Conservation (phyloP, 208 protist genomes). For the Leishmania guyanensis region DNA sequence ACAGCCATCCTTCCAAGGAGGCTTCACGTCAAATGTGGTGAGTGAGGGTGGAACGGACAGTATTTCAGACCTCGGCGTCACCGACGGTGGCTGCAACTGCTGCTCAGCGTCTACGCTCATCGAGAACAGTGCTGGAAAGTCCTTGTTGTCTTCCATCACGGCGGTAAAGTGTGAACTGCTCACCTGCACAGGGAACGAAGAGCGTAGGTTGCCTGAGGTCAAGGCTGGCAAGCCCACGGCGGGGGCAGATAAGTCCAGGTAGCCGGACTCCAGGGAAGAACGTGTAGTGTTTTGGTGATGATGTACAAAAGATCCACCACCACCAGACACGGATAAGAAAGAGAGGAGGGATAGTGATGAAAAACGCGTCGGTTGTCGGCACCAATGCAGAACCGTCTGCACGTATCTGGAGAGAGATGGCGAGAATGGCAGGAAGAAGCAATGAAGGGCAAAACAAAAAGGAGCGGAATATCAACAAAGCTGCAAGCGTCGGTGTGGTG, state of each 20-base stretch:
- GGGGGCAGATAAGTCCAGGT: constrained; percentile 9
- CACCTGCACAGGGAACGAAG: constrained; percentile 9
- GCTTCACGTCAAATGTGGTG: constrained; percentile 14
- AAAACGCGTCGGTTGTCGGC: neutral
- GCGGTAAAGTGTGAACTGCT: constrained; percentile 4
- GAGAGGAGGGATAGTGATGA: neutral
- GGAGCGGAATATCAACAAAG: neutral
- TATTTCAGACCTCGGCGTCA: neutral
- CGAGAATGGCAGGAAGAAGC: neutral
- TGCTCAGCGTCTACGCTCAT: neutral
- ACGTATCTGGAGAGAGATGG: neutral
- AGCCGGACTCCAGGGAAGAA: constrained; percentile 20
- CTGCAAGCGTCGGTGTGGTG: neutral
- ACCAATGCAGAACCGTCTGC: neutral
- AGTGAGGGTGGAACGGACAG: neutral
- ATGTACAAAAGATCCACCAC: neutral
- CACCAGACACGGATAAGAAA: neutral
- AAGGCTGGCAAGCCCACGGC: constrained; percentile 22
- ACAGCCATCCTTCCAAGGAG: constrained; percentile 36
- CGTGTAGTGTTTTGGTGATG: neutral
- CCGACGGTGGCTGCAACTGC: constrained; percentile 4
- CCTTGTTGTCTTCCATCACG: constrained; percentile 6
- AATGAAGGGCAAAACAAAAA: neutral
- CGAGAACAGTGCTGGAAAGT: neutral
- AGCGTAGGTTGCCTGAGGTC: constrained; percentile 4